phyloP scores from a whole-genome alignment of 2,329 filamentous ascomycete species.

The Exophiala bonariae region DNA sequence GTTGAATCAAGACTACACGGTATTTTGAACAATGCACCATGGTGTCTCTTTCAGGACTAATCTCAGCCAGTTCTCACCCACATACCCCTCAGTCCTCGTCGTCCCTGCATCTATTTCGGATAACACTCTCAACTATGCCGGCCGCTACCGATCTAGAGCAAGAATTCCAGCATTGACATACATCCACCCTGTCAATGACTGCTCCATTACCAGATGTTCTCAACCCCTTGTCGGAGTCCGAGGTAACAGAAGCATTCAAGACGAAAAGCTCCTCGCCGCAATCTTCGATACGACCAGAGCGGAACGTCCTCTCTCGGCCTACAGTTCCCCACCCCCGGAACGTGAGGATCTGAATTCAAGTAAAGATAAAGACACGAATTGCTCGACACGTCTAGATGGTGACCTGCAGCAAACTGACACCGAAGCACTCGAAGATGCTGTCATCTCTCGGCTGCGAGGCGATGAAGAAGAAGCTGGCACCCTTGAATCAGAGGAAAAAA shows the following conservation, averaged over 20 bases:
- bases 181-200: conserved; percentile 95
- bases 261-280: conserved; percentile 88
- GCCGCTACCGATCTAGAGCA: conserved; percentile 80
- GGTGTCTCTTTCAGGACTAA: conserved; percentile 23
- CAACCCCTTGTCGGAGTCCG: conserved; percentile 86
- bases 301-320: conserved; percentile 42
- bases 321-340: conserved; percentile 39
- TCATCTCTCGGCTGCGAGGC: conserved; percentile 56
- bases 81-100: conserved; percentile 81
- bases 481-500: conserved; percentile 38
- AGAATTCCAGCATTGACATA: conserved; percentile 90
- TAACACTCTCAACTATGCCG: conserved; percentile 91
- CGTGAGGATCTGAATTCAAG: conserved; percentile 39
- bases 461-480: conserved; percentile 53
- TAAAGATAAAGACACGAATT: conserved; percentile 29
- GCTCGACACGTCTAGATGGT: conserved; percentile 54
- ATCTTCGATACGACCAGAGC: conserved; percentile 78
- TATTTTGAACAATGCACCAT: conserved; percentile 36
- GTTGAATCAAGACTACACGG: conserved; percentile 83
- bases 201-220: conserved; percentile 91
- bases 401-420: conserved; percentile 60
- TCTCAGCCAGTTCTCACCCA: conserved; percentile 70
- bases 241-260: conserved; percentile 87
- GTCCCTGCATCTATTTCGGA: conserved; percentile 93
- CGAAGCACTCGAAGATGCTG: conserved; percentile 68